Percentiles rank a stretch among this genome's conserved stretches.
phyloP scores from a whole-genome alignment of 2,329 filamentous ascomycete species.

The Clonostachys chloroleuca region DNA sequence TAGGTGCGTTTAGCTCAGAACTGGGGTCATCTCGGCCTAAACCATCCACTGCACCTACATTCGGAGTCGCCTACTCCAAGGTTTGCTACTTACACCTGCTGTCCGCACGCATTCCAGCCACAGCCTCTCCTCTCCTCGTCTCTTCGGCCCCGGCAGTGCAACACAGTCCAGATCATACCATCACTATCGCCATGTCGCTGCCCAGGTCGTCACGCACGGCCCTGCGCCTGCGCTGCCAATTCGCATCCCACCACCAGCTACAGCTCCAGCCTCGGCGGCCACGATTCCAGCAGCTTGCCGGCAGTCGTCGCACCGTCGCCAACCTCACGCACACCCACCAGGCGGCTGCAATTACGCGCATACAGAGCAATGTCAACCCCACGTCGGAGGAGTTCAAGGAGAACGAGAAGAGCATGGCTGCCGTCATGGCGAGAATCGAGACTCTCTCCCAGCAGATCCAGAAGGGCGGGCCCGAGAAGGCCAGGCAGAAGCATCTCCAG shows the following conservation, averaged over 20 bases:
- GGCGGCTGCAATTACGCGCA: conserved; percentile 74
- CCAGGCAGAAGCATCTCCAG: conserved; percentile 79
- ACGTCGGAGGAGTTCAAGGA: conserved; percentile 75
- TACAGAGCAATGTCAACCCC: conserved; percentile 73
- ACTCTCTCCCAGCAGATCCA: conserved; percentile 68
- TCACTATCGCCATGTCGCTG: conserved; percentile 37
- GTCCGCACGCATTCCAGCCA: too few species aligned
- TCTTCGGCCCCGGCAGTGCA: too few species aligned
- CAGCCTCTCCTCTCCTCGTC: too few species aligned
- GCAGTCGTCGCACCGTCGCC: conserved; percentile 46
- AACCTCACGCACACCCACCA: conserved; percentile 80
- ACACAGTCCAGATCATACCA: too few species aligned
- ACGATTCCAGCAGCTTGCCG: conserved; percentile 12
- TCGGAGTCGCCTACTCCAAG: too few species aligned
- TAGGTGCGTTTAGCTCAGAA: not conserved
- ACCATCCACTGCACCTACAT: too few species aligned
- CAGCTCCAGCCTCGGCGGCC: conserved; percentile 8
- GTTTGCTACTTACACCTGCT: too few species aligned
- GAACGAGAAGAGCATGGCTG: conserved; percentile 74
- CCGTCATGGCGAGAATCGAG: conserved; percentile 65
- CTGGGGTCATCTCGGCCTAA: too few species aligned
- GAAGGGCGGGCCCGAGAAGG: conserved; percentile 74
- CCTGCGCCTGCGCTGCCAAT: conserved; percentile 27
- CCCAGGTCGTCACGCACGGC: conserved; percentile 40
- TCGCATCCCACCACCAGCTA: conserved; percentile 28